Percentiles rank a stretch among this genome's conserved stretches.
phyloP scores from a whole-genome alignment of 768 basidiomycete genomes.

The Hydnomerulius pinastri region DNA sequence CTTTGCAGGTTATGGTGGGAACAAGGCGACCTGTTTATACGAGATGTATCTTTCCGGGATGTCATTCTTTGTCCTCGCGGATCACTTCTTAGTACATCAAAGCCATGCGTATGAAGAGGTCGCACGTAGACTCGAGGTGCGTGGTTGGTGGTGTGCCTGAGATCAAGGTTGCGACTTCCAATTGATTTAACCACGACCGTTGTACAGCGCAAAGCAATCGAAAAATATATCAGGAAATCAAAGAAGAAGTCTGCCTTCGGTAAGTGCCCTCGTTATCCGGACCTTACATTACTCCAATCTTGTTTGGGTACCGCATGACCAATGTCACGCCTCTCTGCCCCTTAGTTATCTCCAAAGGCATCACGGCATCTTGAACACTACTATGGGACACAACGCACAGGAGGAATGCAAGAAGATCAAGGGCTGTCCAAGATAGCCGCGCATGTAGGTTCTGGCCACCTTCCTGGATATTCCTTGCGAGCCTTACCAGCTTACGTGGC shows the following conservation, averaged over 20 bases:
- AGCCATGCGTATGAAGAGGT: constrained; percentile 81
- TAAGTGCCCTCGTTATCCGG: constrained; percentile 21
- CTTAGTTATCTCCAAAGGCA: constrained; percentile 65
- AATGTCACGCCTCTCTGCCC: not conserved
- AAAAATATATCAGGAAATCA: constrained; percentile 76
- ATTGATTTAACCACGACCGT: not conserved
- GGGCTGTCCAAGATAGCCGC: constrained; percentile 43
- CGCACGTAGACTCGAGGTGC: constrained; percentile 69
- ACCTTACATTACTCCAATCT: not conserved
- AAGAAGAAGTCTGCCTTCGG: constrained; percentile 75
- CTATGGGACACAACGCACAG: constrained; percentile 53
- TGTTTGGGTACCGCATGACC: too few species aligned
- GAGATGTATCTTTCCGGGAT: constrained; percentile 90
- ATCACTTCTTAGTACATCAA: constrained; percentile 90
- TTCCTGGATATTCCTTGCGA: not conserved
- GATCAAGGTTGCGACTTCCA: not conserved
- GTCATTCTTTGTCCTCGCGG: constrained; percentile 78
- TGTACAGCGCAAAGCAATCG: constrained; percentile 69
- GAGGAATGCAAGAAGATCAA: constrained; percentile 69
- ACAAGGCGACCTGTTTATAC: constrained; percentile 90
- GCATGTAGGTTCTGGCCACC: constrained; percentile 34
- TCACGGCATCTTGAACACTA: constrained; percentile 51
- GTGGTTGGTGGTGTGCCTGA: constrained; percentile 2
- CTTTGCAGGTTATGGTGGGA: constrained; percentile 88
- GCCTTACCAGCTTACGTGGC: not conserved